Base-by-base conservation (phyloP, 257 asterid genomes). In the Solanum phureja region DNA sequence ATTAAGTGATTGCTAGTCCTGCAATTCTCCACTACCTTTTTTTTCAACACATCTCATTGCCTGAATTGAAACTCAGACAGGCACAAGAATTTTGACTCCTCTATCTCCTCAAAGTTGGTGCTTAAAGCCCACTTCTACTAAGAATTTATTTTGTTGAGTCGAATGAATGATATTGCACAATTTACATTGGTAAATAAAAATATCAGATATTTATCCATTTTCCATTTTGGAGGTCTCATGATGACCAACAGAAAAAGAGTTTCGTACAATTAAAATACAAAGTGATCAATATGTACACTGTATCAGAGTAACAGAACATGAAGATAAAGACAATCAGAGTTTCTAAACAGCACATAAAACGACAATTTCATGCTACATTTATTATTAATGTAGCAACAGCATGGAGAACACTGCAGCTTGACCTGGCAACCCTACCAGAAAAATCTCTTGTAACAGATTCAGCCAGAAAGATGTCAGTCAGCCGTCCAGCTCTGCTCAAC, bases 401-500 rank as follows among this genome's bases (percentile, higher is more conserved):
- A 89, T 87, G 11, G 44, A 49, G 21, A 82, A 82, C 42, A 29
- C 19, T 89, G 83, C 87, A 52, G 83, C 56, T 86, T 13, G 76
- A 89, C 58, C 87, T 74, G 87, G 88, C 85, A 87, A 49, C 58
- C 91, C 89, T 56, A 89, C 91, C 91, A 83, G 89, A 90, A 92
- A 92, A 84, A 84, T 87, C 86, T 87, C 62, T 90, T 16, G 5
- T 8, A 23, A 37, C 16, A 42, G 81, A 44, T 76, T 44, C 34
- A 42, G 35, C 35, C 75, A 10, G 40, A 72, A 56, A 52, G 84
- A 49, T 69, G 46, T 83, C 93, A 95, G 93, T 95, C 98, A 4
- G 98, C 98, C 12, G 98, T 95, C 98, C 98, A 95, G 90, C 98
- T 95, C 91, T 95, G 98, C 92, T 95, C 98, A 69, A 95, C 98